These are phyloP conservation scores for Wickerhamiella lipophila DNA, from an alignment of 805 yeast genomes.

Conservation along the genomic window DNA sequence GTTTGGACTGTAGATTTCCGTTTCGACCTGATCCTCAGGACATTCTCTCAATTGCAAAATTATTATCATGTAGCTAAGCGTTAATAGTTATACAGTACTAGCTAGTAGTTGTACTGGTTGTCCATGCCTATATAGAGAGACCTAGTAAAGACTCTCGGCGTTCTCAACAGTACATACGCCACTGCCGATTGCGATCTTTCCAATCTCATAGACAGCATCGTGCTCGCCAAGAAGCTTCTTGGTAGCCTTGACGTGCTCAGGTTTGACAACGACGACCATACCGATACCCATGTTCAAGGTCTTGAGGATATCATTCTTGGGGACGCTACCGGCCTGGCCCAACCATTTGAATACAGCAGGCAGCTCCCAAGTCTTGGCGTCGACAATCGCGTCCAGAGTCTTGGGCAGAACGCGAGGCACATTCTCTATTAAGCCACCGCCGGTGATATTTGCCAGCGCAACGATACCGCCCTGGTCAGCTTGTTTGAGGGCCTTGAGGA, in stretches of 20 bases:
- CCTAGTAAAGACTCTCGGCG: conserved; percentile 27
- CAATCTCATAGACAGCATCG: conserved; percentile 64
- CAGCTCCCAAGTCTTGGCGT: conserved; percentile 67
- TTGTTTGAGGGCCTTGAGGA: conserved; percentile 49
- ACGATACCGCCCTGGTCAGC: conserved; percentile 48
- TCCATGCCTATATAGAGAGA: no score
- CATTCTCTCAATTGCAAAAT: no score
- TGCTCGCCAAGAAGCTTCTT: conserved; percentile 47
- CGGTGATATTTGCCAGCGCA: conserved; percentile 95
- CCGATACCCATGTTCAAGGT: conserved; percentile 96
- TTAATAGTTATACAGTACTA: background rate
- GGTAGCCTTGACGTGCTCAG: conserved; percentile 48
- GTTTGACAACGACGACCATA: conserved; percentile 77
- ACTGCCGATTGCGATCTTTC: conserved; percentile 40
- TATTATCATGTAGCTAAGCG: background rate
- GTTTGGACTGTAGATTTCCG: conserved; percentile 20
- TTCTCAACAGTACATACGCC: conserved; percentile 29
- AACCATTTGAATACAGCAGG: conserved; percentile 91
- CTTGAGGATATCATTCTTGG: conserved; percentile 68
- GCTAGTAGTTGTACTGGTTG: no score
- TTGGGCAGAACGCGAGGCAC: conserved; percentile 89
- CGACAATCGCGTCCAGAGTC: conserved; percentile 65
- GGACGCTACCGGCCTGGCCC: conserved; percentile 82
- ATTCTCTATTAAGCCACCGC: conserved; percentile 95
- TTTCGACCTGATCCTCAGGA: no score